Evolutionary conservation across 2,329 filamentous ascomycete species (phyloP), one percentile per base, ranked within the genome.

Genomic region (Paecilomyces sp.): DNA sequence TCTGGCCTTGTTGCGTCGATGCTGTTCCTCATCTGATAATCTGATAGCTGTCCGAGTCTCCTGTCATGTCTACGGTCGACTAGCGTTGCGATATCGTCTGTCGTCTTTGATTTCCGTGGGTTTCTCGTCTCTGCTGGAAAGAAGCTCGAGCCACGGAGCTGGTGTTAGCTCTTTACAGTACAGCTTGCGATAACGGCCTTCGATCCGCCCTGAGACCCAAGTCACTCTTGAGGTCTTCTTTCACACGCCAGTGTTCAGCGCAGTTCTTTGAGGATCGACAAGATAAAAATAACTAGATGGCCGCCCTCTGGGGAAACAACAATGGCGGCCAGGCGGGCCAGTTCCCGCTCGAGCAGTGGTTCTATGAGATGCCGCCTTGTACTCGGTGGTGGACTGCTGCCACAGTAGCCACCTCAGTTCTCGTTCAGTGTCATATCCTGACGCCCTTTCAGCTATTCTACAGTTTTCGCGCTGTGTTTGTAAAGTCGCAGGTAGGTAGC

Each of bases 371-470:
- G 89, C 94, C 94, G 3, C 86, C 94, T 28, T 96, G 92, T 76
- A 99, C 94, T 41, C 83, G 94, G 62, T 95, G 90, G 88, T 99
- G 94, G 94, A 97, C 94, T 24, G 92, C 91, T 25, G 92, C 92
- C 3, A 96, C 92, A 0, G 87, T 97, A 51, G 80, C 91, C 60
- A 94, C 89, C 11, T 96, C 92, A 66, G 86, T 92, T 15, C 79
- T 97, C 67, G 92, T 97, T 4, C 94, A 97, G 76, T 97, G 92
- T 77, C 87, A 95, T 69, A 88, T 97, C 73, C 80, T 97, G 64
- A 94, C 90, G 13, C 91, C 92, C 8, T 97, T 95, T 71, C 92
- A 97, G 78, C 85, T 99, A 30, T 99, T 97, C 79, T 97, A 97
- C 80, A 97, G 92, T 79, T 94, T 93, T 70, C 86, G 91, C 56